Evolutionary conservation across 2,329 filamentous ascomycete species (phyloP).

Genomic region (Aspergillus latus): DNA sequence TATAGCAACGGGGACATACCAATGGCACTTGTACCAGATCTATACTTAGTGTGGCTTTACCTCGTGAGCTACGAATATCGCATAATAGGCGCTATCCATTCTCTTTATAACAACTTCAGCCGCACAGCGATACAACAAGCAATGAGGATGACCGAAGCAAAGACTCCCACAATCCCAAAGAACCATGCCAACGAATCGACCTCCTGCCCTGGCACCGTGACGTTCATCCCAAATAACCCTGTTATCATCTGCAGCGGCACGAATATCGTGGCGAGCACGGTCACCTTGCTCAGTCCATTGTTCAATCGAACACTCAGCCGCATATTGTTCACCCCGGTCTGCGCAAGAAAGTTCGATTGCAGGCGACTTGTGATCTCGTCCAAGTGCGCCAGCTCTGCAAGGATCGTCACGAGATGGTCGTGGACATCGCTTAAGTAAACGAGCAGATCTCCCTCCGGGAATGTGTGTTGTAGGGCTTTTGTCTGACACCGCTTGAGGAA

Average conservation of each 20-base stretch:
- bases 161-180: conserved; percentile 48
- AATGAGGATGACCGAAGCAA: conserved; percentile 40
- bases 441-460: conserved; percentile 89
- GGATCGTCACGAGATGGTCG: conserved; percentile 95
- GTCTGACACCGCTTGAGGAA: conserved; percentile 94
- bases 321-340: conserved; percentile 87
- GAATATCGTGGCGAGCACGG: conserved; percentile 84
- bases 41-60: too few relatives aligned
- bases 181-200: conserved; percentile 43
- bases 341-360: conserved; percentile 92
- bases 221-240: conserved; percentile 53
- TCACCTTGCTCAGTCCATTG: conserved; percentile 87
- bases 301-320: conserved; percentile 83
- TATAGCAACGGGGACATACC: too few relatives aligned
- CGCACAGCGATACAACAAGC: conserved; percentile 36
- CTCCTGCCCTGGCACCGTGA: conserved; percentile 44
- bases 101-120: conserved; percentile 34
- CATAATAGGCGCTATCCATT: too few relatives aligned
- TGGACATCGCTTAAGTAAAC: conserved; percentile 96
- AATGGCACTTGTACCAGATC: too few relatives aligned
- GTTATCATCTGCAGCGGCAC: conserved; percentile 91
- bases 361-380: conserved; percentile 93
- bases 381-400: conserved; percentile 90
- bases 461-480: conserved; percentile 80
- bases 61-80: too few relatives aligned